Evolutionary conservation across 2,329 filamentous ascomycete species (phyloP).

Genomic region (Botrytis tulipae): DNA sequence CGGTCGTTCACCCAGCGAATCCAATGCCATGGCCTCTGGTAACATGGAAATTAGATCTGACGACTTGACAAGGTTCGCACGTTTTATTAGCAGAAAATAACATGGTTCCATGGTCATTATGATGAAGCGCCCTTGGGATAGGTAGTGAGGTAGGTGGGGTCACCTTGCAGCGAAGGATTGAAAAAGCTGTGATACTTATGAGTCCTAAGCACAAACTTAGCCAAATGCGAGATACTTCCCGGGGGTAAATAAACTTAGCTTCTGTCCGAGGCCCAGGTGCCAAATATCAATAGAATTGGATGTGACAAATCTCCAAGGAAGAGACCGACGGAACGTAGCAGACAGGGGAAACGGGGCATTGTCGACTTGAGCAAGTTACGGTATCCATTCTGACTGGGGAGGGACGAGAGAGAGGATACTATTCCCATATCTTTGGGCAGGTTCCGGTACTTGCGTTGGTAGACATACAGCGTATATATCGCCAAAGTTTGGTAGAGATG

Average conservation of each 20-base stretch:
- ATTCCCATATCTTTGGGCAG: neutral
- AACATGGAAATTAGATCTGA: constrained; percentile 30
- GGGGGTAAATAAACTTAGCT: constrained; percentile 7
- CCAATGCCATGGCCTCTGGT: constrained; percentile 28
- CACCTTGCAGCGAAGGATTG: constrained; percentile 15
- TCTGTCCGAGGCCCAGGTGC: constrained; percentile 7
- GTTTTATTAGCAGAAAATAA: constrained; percentile 21
- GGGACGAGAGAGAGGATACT: neutral
- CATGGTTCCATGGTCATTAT: constrained; percentile 1
- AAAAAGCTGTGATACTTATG: constrained; percentile 20
- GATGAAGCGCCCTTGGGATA: constrained; percentile 12
- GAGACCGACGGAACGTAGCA: neutral
- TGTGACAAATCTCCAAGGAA: neutral
- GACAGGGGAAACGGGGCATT: neutral
- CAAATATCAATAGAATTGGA: constrained; percentile 14
- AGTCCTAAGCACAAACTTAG: constrained; percentile 20
- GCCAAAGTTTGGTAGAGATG: neutral
- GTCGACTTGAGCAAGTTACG: neutral
- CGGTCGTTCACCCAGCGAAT: constrained; percentile 19
- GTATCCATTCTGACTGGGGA: neutral
- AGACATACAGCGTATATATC: neutral
- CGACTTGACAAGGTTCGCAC: constrained; percentile 26
- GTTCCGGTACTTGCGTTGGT: neutral
- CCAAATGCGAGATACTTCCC: constrained; percentile 14
- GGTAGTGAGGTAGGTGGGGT: constrained; percentile 13